Conservation (phyloP, 2,329 filamentous ascomycete genomes). For the Ilyonectria mors-panacis region DNA sequence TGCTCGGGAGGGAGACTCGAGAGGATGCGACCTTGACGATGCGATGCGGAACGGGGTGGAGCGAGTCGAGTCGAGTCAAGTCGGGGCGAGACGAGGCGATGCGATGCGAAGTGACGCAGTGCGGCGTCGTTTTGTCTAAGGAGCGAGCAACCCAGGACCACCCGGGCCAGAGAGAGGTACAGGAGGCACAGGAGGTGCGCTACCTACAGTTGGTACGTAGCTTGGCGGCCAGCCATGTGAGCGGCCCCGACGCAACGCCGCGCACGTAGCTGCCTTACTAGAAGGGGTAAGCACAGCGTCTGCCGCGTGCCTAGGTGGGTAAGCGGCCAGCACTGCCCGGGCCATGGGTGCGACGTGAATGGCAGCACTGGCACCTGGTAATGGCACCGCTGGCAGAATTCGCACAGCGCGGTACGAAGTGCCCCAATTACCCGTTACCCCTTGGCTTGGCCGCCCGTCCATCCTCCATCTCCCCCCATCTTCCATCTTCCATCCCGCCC, state of each 20-base stretch:
- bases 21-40: constrained; percentile 28
- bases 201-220: constrained; percentile 36
- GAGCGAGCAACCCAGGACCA: constrained; percentile 38
- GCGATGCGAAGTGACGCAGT: constrained; percentile 49
- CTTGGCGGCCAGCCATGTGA: constrained; percentile 26
- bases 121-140: constrained; percentile 48
- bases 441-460: neutral
- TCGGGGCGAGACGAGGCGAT: constrained; percentile 38
- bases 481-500: neutral
- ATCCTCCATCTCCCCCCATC: neutral
- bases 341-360: constrained; percentile 14
- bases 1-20: constrained; percentile 33
- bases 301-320: neutral
- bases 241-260: constrained; percentile 4
- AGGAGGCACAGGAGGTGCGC: neutral
- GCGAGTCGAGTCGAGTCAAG: constrained; percentile 33
- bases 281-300: constrained; percentile 12
- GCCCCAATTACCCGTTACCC: constrained; percentile 3
- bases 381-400: neutral
- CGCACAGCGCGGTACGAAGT: constrained; percentile 12
- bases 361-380: neutral
- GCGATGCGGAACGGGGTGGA: constrained; percentile 20
- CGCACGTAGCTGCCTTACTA: constrained; percentile 23
- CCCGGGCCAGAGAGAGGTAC: constrained; percentile 30
- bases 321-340: constrained; percentile 12